Percentiles rank a stretch among this genome's conserved stretches.
Evolutionary conservation across 2,329 filamentous ascomycete species (phyloP).

Genomic region (Colletotrichum gloeosporioides): DNA sequence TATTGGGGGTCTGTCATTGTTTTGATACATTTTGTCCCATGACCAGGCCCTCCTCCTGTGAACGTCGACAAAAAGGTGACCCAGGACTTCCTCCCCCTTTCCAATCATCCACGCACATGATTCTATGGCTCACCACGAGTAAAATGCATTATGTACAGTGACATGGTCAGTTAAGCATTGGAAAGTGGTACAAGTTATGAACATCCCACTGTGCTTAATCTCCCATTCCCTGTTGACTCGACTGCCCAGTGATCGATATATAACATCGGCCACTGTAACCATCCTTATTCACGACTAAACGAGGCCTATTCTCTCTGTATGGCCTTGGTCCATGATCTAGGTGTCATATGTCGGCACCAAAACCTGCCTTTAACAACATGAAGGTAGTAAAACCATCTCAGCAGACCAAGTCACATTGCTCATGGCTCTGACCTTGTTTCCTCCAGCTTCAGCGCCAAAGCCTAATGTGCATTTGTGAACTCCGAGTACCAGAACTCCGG

Average conservation of each 20-base stretch:
- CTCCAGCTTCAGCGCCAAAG: neutral
- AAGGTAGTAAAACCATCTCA: neutral
- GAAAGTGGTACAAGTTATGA: neutral
- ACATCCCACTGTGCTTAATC: neutral
- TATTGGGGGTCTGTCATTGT: neutral
- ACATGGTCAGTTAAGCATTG: neutral
- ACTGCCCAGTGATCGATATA: neutral
- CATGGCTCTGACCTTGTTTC: neutral
- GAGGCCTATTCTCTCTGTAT: neutral
- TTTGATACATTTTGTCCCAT: neutral
- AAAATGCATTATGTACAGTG: rapidly evolving
- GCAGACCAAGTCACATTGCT: neutral
- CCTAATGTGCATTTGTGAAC: neutral
- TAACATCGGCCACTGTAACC: neutral
- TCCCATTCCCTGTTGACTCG: neutral
- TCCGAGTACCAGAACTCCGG: neutral
- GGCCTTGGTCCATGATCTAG: neutral
- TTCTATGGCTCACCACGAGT: neutral
- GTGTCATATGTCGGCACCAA: neutral
- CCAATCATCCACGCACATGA: neutral
- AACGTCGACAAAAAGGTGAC: neutral
- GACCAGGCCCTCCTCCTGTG: neutral
- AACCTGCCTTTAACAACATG: neutral
- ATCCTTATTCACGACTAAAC: neutral
- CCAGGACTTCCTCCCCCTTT: neutral